Base-by-base conservation (phyloP, 1,139 yeast species). In the Candida glucosophila region DNA sequence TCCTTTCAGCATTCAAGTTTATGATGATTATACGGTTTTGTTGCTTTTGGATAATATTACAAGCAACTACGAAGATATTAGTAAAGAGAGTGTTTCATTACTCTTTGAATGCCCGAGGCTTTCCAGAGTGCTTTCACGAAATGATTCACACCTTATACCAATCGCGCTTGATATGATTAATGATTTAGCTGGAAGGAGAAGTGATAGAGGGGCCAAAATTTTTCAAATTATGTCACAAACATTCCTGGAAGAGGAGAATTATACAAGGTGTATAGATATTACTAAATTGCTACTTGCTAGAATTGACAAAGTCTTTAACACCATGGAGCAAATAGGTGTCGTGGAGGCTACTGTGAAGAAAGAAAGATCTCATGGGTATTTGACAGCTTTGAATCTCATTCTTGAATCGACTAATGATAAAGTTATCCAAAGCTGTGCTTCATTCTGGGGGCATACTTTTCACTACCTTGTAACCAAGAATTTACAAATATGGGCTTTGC, bases 191-290 rank as follows among this genome's bases (percentile, higher is more conserved):
- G 92, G 88, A 13, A 68, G 86, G 30, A 73, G 66, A 33, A 79
- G 86, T 26, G 96, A 88, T 35, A 78, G 88, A 14, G 95, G 92
- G 6, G 88, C 95, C 0, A 66, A 76, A 22, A 54, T 77, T 9
- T 53, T 78, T 21, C 72, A 69, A 37, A 64, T 78, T 33, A 34
- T 69, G 24, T 64, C 51, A 39, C 45, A 40, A 24, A 43, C 44
- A n/a, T 41, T 41, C 18, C 32, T 37, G 4, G 32, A 36, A 8
- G 25, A 29, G 26, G 34, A 40, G 9, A 37, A 39, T 3, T 33
- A 44, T 5, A 35, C 44, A 9, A 28, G 32, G 10, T 33, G 39
- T 2, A 12, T 33, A n/a, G 40, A 37, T 2, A 49, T 65, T 13
- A 34, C 74, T 6, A 38, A 49, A 12, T 6, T 5, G 5, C n/a